Conservation (phyloP, 768 basidiomycete species). For the Termitomyces sp. region DNA sequence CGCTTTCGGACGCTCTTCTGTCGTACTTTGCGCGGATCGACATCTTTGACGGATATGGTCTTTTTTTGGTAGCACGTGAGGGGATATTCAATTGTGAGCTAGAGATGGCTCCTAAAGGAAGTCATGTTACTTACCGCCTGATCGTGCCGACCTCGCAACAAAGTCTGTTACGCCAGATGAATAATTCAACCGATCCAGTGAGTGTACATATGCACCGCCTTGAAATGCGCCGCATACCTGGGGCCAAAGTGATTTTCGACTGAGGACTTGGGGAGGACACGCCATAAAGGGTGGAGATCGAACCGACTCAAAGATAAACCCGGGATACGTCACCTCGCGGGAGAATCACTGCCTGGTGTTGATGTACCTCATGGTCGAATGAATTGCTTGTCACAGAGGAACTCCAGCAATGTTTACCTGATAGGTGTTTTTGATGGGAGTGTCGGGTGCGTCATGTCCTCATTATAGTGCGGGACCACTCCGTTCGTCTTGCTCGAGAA, state of each 20-base stretch:
- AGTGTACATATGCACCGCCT: background rate
- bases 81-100: background rate
- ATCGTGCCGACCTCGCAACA: background rate
- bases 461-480: background rate
- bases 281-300: background rate
- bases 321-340: conserved; percentile 12
- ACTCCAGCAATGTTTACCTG: conserved; percentile 3
- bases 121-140: background rate
- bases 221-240: background rate
- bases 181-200: background rate
- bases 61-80: too few relatives aligned
- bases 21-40: background rate
- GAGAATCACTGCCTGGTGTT: conserved; percentile 1
- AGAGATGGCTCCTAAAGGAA: conserved; percentile 11
- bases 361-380: conserved; percentile 12
- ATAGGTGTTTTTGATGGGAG: background rate
- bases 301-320: background rate
- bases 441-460: conserved; percentile 3
- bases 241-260: background rate
- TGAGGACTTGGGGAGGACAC: background rate
- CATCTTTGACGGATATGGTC: background rate
- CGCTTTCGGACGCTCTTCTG: background rate
- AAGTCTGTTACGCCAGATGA: too few relatives aligned
- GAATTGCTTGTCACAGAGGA: conserved; percentile 13
- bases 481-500: too few relatives aligned